Percentiles rank a stretch among this genome's conserved stretches.
Evolutionary conservation across 331 rosid species (phyloP).

Genomic region (Acacia concinna): DNA sequence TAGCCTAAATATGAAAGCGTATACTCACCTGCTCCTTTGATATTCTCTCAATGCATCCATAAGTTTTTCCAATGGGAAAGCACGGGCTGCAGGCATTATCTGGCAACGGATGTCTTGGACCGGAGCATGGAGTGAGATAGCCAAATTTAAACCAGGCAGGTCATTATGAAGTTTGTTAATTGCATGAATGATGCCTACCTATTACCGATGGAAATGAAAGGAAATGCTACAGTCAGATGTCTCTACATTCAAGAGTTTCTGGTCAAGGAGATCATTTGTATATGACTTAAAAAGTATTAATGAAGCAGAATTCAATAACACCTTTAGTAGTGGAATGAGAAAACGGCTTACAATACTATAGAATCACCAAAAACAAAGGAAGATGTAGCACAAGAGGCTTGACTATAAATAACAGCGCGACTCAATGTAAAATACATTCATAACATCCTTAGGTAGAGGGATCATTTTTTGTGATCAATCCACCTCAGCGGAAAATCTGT

Average conservation of each 20-base stretch:
- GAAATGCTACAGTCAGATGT: conserved; percentile 26
- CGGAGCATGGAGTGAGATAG: conserved; percentile 96
- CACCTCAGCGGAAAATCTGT: not conserved
- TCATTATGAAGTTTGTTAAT: conserved; percentile 87
- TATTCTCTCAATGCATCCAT: conserved; percentile 82
- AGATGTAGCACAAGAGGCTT: not conserved
- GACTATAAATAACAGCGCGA: not conserved
- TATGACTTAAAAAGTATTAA: not conserved
- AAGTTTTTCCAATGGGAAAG: conserved; percentile 86
- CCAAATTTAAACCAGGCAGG: conserved; percentile 93
- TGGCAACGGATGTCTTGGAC: conserved; percentile 90
- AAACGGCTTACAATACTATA: not conserved
- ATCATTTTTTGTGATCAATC: not conserved
- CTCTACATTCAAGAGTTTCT: conserved; percentile 15
- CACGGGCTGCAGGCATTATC: conserved; percentile 99
- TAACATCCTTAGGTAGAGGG: not conserved
- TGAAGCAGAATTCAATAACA: not conserved
- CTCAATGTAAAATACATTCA: not conserved
- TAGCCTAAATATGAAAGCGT: conserved; percentile 6
- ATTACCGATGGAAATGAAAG: conserved; percentile 22
- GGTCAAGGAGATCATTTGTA: not conserved
- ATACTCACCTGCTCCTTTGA: conserved; percentile 66
- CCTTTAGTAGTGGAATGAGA: not conserved
- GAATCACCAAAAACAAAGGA: not conserved
- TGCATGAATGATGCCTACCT: conserved; percentile 95